Base-by-base conservation (phyloP, 345 rosid genomes). In the Psidium friedrichsthalianum region DNA sequence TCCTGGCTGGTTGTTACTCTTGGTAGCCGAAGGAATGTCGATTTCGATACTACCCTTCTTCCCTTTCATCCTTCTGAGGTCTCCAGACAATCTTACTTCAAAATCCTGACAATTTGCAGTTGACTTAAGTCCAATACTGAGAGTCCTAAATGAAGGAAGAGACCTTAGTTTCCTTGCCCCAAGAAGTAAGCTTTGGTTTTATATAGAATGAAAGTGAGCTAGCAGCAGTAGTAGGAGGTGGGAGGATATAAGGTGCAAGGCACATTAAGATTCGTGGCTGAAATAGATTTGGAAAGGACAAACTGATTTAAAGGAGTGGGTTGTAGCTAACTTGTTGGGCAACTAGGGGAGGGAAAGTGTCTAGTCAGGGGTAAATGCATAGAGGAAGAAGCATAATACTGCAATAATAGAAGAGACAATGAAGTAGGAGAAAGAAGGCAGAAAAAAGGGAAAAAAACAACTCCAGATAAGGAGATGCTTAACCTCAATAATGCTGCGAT, bases 391-490 rank as follows among this genome's bases (percentile, higher is more conserved):
- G 89, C 90, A 91, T 87, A 88, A 92, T 88, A 56, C 87, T 10
- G 32, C 90, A 90, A 93, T 90, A 90, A 90, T 90, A 86, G 88
- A 87, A 90, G 89, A 85, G 87, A 87, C 86, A 85, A 89, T 88
- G 90, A 87, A 90, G 89, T 78, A 85, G 27, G n/a, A 20, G 55
- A 69, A 36, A 61, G 10, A 18, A 40, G 78, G 24, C 32, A 32
- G 8, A 21, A 18, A 2, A 69, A 69, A 69, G 5, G 25, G 2
- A 1, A 53, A 32, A 32, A 32, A 58, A 86, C 78, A 91, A 55
- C 84, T 84, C 47, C 83, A 59, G 91, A 90, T 90, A 91, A 82
- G 74, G 90, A 92, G 95, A 93, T 92, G 94, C 94, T 91, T 89
- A 89, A 64, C 85, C 84, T 91, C 95, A 92, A 92, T 90, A 93